A percentile compares a stretch with the other conserved stretches of the same genome.
Conservation (phyloP, 1,139 yeast species). For the Blastobotrys ciferrii region DNA sequence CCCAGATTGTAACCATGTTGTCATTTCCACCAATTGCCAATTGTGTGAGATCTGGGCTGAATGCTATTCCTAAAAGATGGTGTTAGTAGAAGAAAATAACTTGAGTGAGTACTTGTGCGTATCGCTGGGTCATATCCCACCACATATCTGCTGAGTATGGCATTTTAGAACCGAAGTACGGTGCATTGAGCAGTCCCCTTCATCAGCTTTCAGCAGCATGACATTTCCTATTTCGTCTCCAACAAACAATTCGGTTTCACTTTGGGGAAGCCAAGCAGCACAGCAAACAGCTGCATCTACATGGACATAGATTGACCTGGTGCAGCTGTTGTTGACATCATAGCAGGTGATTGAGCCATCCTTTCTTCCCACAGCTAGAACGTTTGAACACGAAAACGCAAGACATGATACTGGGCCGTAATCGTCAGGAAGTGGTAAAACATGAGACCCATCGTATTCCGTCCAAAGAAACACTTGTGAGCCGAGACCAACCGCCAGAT, state of each 20-base stretch:
- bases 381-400: constrained; percentile 50
- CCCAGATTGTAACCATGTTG: constrained; percentile 35
- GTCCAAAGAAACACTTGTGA: constrained; percentile 66
- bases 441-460: constrained; percentile 46
- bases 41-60: constrained; percentile 28
- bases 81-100: background rate
- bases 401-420: constrained; percentile 48
- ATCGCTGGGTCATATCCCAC: constrained; percentile 15
- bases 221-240: constrained; percentile 75
- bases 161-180: constrained; percentile 16
- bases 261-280: constrained; percentile 57
- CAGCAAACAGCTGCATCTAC: constrained; percentile 52
- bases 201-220: constrained; percentile 41
- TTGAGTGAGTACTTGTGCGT: too few species aligned
- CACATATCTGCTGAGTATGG: constrained; percentile 34
- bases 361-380: constrained; percentile 59
- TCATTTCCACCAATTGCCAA: constrained; percentile 38
- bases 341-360: constrained; percentile 49
- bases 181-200: constrained; percentile 1
- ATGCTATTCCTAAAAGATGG: constrained; percentile 35
- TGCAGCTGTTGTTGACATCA: constrained; percentile 27
- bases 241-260: constrained; percentile 45
- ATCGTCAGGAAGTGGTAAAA: constrained; percentile 20
- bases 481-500: constrained; percentile 70
- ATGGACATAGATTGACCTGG: constrained; percentile 33